A percentile compares a stretch with the other conserved stretches of the same genome.
Conservation (phyloP, 768 basidiomycete species). For the Phylloporus sp. region DNA sequence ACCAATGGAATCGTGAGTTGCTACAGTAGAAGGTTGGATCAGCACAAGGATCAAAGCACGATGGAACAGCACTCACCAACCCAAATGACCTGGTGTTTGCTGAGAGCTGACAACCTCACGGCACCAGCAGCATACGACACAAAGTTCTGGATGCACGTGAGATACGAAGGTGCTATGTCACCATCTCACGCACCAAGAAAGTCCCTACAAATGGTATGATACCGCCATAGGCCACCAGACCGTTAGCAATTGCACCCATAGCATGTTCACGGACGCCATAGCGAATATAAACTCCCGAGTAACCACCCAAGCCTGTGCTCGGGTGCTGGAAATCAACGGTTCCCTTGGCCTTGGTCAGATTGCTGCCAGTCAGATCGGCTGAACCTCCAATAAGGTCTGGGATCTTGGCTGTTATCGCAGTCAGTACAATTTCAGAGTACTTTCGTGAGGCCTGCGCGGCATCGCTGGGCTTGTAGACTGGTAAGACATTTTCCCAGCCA, state of each 20-base stretch:
- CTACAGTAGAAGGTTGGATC: conserved; percentile 33
- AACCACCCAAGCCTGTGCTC: conserved; percentile 76
- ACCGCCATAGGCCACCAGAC: conserved; percentile 84
- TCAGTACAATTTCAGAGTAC: conserved; percentile 85
- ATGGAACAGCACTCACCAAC: conserved; percentile 54
- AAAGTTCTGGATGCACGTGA: conserved; percentile 61
- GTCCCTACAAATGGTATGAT: conserved; percentile 90
- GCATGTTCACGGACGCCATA: conserved; percentile 98
- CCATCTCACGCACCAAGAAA: conserved; percentile 63
- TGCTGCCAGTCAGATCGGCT: conserved; percentile 89
- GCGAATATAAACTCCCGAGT: conserved; percentile 86
- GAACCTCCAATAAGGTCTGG: conserved; percentile 89
- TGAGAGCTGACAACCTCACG: conserved; percentile 85
- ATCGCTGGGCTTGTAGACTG: conserved; percentile 80
- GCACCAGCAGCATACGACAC: conserved; percentile 93
- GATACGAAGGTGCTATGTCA: not conserved
- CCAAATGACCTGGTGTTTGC: conserved; percentile 89
- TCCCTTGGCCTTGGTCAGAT: conserved; percentile 83
- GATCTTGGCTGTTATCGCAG: conserved; percentile 64
- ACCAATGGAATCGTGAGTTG: conserved; percentile 94
- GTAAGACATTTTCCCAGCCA: conserved; percentile 83
- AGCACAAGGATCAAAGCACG: not conserved
- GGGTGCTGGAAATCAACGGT: conserved; percentile 92
- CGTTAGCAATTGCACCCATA: conserved; percentile 96
- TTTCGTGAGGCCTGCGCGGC: conserved; percentile 89